A percentile compares a stretch with the other conserved stretches of the same genome.
phyloP scores from a whole-genome alignment of 306 rosid species.

The Sicyos edulis region DNA sequence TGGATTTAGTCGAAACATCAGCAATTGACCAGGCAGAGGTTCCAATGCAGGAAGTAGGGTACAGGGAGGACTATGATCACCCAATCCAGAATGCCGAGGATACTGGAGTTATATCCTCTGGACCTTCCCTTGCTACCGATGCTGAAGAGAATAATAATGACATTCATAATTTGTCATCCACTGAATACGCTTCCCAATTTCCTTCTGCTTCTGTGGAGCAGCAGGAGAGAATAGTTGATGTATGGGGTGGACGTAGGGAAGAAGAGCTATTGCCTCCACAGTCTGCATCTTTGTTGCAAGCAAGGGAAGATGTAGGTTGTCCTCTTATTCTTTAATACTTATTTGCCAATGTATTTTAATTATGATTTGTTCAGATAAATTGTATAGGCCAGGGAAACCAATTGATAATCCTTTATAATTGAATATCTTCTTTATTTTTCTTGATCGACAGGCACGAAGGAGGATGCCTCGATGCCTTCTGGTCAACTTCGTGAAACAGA shows the following conservation, averaged over 20 bases:
- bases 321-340: slow-evolving; percentile 52
- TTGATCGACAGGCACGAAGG: slow-evolving; percentile 92
- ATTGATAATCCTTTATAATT: slow-evolving; percentile 41
- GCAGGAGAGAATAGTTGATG: slow-evolving; percentile 25
- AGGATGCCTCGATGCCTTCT: slow-evolving; percentile 49
- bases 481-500: slow-evolving; percentile 32
- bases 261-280: slow-evolving; percentile 18
- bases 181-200: slow-evolving; percentile 24
- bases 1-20: slow-evolving; percentile 24
- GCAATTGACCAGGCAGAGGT: slow-evolving; percentile 31
- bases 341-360: slow-evolving; percentile 11
- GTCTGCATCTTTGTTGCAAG: slow-evolving; percentile 35
- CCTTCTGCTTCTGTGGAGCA: slow-evolving; percentile 30
- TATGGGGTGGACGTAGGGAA: slow-evolving; percentile 27
- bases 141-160: slow-evolving; percentile 31
- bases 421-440: slow-evolving; percentile 69
- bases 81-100: slow-evolving; percentile 28
- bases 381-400: slow-evolving; percentile 29
- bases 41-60: slow-evolving; percentile 29
- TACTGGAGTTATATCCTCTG: slow-evolving; percentile 23
- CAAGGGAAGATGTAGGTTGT: slow-evolving; percentile 85
- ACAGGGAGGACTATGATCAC: slow-evolving; percentile 32
- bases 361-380: slow-evolving; percentile 21
- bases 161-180: slow-evolving; percentile 28
- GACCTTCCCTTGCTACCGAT: slow-evolving; percentile 31